Percentiles rank a stretch among this genome's conserved stretches.
Conservation (phyloP, 169 alveolate genomes). For the Eimeria praecox region DNA sequence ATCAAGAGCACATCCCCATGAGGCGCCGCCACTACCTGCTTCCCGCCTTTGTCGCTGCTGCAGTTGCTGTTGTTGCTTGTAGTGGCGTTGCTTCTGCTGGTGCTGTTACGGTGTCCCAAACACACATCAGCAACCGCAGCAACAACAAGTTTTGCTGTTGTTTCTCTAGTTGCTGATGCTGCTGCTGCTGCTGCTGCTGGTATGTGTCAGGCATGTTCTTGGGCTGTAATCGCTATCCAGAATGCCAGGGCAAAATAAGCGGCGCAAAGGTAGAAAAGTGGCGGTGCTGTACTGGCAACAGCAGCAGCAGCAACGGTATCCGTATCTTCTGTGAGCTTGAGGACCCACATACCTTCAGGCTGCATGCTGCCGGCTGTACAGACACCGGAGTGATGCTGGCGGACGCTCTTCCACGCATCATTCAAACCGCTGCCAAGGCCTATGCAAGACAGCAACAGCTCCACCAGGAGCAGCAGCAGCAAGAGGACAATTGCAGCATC, state of each 20-base stretch:
- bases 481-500: not conserved
- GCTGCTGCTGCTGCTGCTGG: conserved; percentile 15
- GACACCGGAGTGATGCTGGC: conserved; percentile 73
- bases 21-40: no score
- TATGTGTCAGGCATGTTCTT: conserved; percentile 73
- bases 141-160: not conserved
- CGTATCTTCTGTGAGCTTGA: conserved; percentile 74
- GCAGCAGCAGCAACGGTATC: not conserved
- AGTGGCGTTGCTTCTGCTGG: not conserved
- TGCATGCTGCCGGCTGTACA: conserved; percentile 78
- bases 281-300: conserved; percentile 62
- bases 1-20: not conserved
- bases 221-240: conserved; percentile 73
- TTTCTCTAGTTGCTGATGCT: not conserved
- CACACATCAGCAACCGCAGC: not conserved
- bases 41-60: not conserved
- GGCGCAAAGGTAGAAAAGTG: conserved; percentile 76
- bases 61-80: not conserved
- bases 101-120: not conserved
- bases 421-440: conserved; percentile 53
- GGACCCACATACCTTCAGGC: conserved; percentile 53
- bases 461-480: conserved; percentile 56
- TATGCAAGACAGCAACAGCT: conserved; percentile 49
- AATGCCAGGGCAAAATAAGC: conserved; percentile 69
- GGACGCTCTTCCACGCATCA: conserved; percentile 52